phyloP scores from a whole-genome alignment of 768 basidiomycete genomes.

The Boletus bicolor region DNA sequence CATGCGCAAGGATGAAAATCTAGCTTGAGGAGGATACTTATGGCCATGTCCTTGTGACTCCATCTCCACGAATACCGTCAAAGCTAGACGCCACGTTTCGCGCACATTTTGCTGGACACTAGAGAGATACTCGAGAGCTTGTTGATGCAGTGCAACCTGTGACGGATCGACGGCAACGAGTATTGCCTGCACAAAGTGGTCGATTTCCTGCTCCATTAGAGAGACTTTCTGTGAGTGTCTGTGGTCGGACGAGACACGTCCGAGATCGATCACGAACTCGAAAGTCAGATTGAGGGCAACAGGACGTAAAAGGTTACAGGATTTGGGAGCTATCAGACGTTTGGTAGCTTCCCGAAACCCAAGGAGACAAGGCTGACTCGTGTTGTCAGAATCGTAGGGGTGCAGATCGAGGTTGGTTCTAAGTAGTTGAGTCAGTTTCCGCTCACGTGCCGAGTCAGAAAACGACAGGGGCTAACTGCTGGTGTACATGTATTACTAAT shows the following conservation, averaged over 20 bases:
- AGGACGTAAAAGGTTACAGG: background rate
- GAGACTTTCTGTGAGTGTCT: constrained; percentile 10
- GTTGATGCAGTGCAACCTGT: constrained; percentile 69
- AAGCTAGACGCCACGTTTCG: constrained; percentile 77
- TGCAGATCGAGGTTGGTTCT: constrained; percentile 1
- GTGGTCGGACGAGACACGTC: constrained; percentile 18
- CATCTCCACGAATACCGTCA: constrained; percentile 67
- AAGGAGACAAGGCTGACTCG: background rate
- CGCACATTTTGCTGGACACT: constrained; percentile 72
- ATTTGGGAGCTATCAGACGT: constrained; percentile 1
- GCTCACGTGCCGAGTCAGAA: constrained; percentile 25
- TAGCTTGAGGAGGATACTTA: constrained; percentile 66
- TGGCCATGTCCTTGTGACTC: constrained; percentile 53
- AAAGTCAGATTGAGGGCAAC: background rate
- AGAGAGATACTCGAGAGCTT: constrained; percentile 82
- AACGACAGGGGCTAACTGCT: constrained; percentile 18
- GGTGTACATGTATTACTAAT: constrained; percentile 1
- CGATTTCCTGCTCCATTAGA: constrained; percentile 71
- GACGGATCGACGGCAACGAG: constrained; percentile 80
- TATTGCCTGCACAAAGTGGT: constrained; percentile 81
- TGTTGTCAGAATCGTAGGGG: background rate
- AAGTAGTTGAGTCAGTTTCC: constrained; percentile 8
- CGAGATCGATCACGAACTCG: constrained; percentile 14
- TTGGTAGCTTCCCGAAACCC: background rate
- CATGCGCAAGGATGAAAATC: constrained; percentile 79